Base-by-base conservation (phyloP, 306 rosid genomes). In the Morella rubra region DNA sequence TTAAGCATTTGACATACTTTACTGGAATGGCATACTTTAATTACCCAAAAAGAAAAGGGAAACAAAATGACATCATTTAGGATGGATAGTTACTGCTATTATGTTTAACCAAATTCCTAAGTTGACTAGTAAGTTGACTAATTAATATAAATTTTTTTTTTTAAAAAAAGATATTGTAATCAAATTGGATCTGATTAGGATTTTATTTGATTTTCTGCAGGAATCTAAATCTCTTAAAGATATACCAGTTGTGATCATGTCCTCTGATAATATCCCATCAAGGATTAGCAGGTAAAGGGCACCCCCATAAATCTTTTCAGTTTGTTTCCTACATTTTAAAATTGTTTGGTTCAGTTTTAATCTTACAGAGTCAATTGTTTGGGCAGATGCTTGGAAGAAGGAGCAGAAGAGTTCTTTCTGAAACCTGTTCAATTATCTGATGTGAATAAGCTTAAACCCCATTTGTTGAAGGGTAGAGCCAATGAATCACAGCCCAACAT, bases 231-330 rank as follows among this genome's bases (percentile, higher is more conserved):
- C 88, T 79, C 86, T 91, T 60, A 91, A 84, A 86, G 96, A 91
- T 74, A 92, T 90, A 69, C 97, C 97, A 22, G 98, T 93, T 58
- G 96, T 93, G 75, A 91, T 93, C 73, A 91, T 91, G 97, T 93
- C 98, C 51, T 93, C 98, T 8, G 97, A 93, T 80, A 90, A 93
- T 82, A 87, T 84, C 18, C 98, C 98, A 67, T 83, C 97, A 74
- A 88, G 97, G 71, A 91, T 93, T 81, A 88, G 77, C 87, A 85
- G 96, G 98, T 93, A 73, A 79, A 71, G 56, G 5, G 79, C 46
- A 55, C 11, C 68, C 75, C 45, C 22, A 82, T 45, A 56, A 44
- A 18, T 15, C 49, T 50, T 62, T n/a, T n/a, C 37, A 74, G 37
- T 53, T 5, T 44, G 16, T 7, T 50, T 59, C 45, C 52, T 42